Evolutionary conservation across 179 eudicot genomes (phyloP), one percentile per base, ranked within the genome.

Genomic region (Amaranthus tricolor): DNA sequence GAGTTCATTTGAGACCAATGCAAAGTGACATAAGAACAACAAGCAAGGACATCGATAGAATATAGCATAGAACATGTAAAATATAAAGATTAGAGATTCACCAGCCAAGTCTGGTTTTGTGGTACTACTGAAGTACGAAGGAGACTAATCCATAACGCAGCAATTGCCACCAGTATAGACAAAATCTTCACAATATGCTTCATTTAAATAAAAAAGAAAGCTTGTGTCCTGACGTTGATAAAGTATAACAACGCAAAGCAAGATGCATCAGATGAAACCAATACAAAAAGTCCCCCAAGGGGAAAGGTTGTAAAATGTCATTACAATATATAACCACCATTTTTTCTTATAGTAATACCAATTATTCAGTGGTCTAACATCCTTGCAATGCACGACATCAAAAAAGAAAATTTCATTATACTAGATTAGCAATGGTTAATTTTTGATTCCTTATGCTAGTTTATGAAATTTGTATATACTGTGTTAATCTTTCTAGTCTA

Each of bases 141-240:
- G 10, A 89, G 82, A 74, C 89, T 84, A 66, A 91, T 79, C 98
- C 94, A 91, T 14, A 91, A 21, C 31, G 94, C 89, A 57, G 90
- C 60, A 53, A 88, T 72, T 40, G 91, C 90, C 81, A 82, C 83
- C 53, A 91, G 73, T 70, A 89, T 82, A 65, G 94, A 54, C 78
- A 89, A 65, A 70, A 93, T 86, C 88, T 93, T 93, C 71, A 84
- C 82, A 60, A 93, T 89, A 81, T 88, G 98, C 87, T 93, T 93
- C 98, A 93, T 93, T 82, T 70, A 52, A 20, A 31, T 58, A 40
- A 16, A 31, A 16, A 19, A 13, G 5, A 10, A 61, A 59, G 6
- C 24, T 49, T 1, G 17, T 62, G 0, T 31, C 53, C 31, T 58
- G 43, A 45, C 49, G 44, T 55, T 54, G 56, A 59, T 54, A 24